Conservation (phyloP, 2,329 filamentous ascomycete species). For the Scortechinia acanthostroma region DNA sequence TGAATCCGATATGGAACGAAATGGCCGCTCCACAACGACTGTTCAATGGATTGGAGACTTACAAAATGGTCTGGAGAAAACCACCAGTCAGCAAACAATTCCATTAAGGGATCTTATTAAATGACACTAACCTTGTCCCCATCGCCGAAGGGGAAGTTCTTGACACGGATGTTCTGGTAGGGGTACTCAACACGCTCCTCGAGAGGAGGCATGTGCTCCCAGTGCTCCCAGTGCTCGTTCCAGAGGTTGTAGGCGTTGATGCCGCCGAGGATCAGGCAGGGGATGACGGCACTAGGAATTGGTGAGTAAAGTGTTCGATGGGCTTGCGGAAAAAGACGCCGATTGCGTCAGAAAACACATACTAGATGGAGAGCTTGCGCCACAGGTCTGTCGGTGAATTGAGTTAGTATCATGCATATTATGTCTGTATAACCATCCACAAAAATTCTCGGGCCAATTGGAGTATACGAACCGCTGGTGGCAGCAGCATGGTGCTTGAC, state of each 20-base stretch:
- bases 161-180: constrained; percentile 95
- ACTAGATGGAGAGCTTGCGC: constrained; percentile 95
- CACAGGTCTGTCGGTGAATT: constrained; percentile 65
- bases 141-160: constrained; percentile 92
- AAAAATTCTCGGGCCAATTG: constrained; percentile 4
- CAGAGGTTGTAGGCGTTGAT: constrained; percentile 87
- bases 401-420: constrained; percentile 9
- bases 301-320: constrained; percentile 10
- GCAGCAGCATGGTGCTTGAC: constrained; percentile 83
- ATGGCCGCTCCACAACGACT: not conserved
- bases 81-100: constrained; percentile 6
- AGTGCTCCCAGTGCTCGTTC: constrained; percentile 97
- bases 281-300: constrained; percentile 60
- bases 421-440: not conserved
- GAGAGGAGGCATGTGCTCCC: constrained; percentile 73
- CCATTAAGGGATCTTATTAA: not conserved
- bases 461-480: constrained; percentile 65
- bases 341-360: constrained; percentile 32
- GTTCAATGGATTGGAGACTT: constrained; percentile 24
- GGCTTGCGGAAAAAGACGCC: constrained; percentile 4
- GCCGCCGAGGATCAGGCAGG: constrained; percentile 62
- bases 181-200: constrained; percentile 90
- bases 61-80: constrained; percentile 52
- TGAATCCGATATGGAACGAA: constrained; percentile 2
- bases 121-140: constrained; percentile 78